These are phyloP conservation scores for Cucurbita maxima DNA, from an alignment of 306 rosid genomes.

Conservation along the genomic window DNA sequence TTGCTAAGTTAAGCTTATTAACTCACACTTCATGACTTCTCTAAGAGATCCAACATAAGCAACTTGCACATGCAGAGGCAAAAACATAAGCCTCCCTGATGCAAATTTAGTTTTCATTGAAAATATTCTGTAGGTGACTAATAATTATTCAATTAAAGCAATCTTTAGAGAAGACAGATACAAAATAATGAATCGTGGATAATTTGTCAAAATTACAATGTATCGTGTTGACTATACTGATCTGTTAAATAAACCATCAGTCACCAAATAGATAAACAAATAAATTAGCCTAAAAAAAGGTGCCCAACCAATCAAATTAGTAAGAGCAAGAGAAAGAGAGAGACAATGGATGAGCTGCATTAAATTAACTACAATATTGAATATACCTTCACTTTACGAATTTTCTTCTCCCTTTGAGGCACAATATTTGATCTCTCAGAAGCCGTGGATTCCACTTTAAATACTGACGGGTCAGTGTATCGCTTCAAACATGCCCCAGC, in stretches of 20 bases:
- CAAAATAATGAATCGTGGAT: no score
- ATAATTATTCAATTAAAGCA: neutral
- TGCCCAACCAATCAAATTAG: no score
- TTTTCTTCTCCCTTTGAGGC: slow-evolving; percentile 49
- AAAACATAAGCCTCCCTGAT: neutral
- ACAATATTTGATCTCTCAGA: slow-evolving; percentile 21
- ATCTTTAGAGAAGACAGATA: no score
- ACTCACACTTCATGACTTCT: no score
- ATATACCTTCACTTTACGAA: slow-evolving; percentile 57
- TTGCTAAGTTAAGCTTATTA: no score
- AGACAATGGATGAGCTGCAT: neutral
- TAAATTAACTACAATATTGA: neutral
- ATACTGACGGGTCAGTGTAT: slow-evolving; percentile 87
- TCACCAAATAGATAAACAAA: neutral
- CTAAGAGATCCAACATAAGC: neutral
- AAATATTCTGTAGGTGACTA: neutral
- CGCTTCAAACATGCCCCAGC: slow-evolving; percentile 97
- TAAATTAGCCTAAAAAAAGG: neutral
- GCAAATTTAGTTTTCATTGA: neutral
- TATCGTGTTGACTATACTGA: no score
- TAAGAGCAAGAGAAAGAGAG: neutral
- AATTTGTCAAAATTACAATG: no score
- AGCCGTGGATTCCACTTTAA: slow-evolving; percentile 41
- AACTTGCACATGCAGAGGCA: neutral
- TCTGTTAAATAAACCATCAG: neutral